Evolutionary conservation across 495 filamentous ascomycete genomes (phyloP).

Genomic region (Alectoria sarmentosa): DNA sequence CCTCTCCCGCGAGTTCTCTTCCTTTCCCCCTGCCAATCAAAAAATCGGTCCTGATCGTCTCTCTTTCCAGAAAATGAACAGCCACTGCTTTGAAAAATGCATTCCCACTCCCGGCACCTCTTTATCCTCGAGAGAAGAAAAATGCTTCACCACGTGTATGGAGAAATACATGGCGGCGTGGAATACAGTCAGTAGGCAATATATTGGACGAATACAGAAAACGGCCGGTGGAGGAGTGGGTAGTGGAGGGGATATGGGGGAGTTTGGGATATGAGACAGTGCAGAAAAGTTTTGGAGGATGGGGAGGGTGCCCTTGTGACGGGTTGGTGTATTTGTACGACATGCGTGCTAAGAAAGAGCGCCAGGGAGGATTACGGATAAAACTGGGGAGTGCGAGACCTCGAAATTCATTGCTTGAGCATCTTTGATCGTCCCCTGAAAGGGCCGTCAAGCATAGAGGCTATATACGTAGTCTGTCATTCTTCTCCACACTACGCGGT

Average conservation of each 20-base stretch:
- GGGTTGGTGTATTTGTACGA: background rate
- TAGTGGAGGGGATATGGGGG: constrained; percentile 5
- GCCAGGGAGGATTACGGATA: too few species aligned
- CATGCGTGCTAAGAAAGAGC: background rate
- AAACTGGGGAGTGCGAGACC: background rate
- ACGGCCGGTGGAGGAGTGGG: constrained; percentile 32
- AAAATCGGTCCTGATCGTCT: background rate
- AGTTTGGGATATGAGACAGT: constrained; percentile 9
- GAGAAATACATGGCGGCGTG: constrained; percentile 95
- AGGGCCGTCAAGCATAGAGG: background rate
- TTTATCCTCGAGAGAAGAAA: constrained; percentile 62
- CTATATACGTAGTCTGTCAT: too few species aligned
- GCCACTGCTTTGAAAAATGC: constrained; percentile 93
- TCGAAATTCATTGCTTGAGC: background rate
- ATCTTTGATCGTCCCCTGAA: background rate
- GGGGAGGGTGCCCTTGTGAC: background rate
- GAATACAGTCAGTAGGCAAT: constrained; percentile 75
- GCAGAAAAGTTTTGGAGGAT: background rate
- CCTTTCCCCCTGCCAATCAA: background rate
- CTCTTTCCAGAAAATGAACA: constrained; percentile 74
- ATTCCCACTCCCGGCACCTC: constrained; percentile 75
- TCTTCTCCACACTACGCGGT: background rate
- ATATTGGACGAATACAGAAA: constrained; percentile 64
- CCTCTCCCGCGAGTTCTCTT: background rate
- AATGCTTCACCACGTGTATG: constrained; percentile 83